Conservation (phyloP, 257 asterid species). For the Solanum chiquidenum region DNA sequence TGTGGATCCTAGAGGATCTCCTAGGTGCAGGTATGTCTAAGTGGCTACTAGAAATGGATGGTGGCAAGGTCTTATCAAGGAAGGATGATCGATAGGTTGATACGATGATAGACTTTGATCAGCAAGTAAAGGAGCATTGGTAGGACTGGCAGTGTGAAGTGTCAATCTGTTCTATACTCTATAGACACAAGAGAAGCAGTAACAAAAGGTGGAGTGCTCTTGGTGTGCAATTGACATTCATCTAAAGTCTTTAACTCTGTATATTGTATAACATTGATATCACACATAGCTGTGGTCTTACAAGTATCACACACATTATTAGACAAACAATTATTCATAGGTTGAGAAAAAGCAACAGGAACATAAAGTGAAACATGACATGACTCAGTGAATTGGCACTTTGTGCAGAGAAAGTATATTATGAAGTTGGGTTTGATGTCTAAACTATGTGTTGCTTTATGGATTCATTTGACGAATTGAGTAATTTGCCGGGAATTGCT, state of each 20-base stretch:
- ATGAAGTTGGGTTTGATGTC: not conserved
- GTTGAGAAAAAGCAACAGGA: not conserved
- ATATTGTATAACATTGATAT: not conserved
- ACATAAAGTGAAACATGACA: not conserved
- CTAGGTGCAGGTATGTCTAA: not conserved
- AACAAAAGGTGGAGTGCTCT: not conserved
- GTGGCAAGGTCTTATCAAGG: not conserved
- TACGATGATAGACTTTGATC: not conserved
- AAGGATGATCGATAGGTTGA: not conserved
- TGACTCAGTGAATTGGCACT: not conserved
- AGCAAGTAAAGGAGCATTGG: not conserved
- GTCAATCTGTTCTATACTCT: not conserved
- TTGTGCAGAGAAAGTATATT: not conserved
- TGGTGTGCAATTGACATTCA: not conserved
- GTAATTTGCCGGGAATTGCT: not conserved
- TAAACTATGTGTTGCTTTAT: not conserved
- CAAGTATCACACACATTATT: not conserved
- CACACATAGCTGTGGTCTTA: not conserved
- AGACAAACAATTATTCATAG: not conserved
- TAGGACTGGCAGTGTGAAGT: not conserved
- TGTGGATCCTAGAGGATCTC: not conserved
- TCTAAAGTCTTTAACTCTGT: not conserved
- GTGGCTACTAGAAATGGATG: not conserved
- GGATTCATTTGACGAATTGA: not conserved
- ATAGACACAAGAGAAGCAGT: not conserved